Conservation (phyloP, 164 flowering plant genomes). For the Kalanchoe fedtschenkoi region DNA sequence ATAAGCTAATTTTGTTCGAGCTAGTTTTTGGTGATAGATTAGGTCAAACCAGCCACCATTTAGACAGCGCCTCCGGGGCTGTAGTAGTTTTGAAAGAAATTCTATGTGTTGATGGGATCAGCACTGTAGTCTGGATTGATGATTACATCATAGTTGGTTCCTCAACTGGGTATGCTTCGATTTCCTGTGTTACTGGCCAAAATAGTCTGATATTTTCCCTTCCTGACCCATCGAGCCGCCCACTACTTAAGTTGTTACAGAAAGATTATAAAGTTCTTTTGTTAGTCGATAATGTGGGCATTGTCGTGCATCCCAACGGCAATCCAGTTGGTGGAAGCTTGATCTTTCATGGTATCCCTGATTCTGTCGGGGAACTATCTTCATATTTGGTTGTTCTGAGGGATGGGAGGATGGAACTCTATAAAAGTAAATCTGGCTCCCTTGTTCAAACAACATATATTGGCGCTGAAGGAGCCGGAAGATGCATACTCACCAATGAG, state of each 20-base stretch:
- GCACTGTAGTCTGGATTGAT: slow-evolving; percentile 66
- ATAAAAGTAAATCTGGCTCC: slow-evolving; percentile 55
- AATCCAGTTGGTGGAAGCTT: slow-evolving; percentile 90
- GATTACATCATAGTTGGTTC: slow-evolving; percentile 77
- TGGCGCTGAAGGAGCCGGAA: slow-evolving; percentile 41
- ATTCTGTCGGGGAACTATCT: slow-evolving; percentile 53
- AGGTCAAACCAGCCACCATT: slow-evolving; percentile 13
- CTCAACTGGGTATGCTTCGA: slow-evolving; percentile 46
- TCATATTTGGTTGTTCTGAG: slow-evolving; percentile 40
- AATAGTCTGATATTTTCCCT: slow-evolving; percentile 49
- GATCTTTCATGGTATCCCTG: slow-evolving; percentile 51
- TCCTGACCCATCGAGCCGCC: slow-evolving; percentile 53
- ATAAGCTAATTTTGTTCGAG: slow-evolving; percentile 52
- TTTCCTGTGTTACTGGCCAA: slow-evolving; percentile 53
- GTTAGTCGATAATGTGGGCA: slow-evolving; percentile 86
- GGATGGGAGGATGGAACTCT: slow-evolving; percentile 67
- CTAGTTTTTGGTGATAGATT: slow-evolving; percentile 15
- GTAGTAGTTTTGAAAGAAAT: slow-evolving; percentile 53
- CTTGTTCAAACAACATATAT: slow-evolving; percentile 47
- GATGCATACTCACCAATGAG: slow-evolving; percentile 43
- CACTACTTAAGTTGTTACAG: slow-evolving; percentile 43
- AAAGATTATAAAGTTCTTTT: slow-evolving; percentile 55
- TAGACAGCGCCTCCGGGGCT: slow-evolving; percentile 16
- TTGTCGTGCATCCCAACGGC: slow-evolving; percentile 57
- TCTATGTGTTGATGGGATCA: slow-evolving; percentile 48